Evolutionary conservation across 78 protist genomes (phyloP).

Genomic region (Dictyostelium brefeldianum): DNA sequence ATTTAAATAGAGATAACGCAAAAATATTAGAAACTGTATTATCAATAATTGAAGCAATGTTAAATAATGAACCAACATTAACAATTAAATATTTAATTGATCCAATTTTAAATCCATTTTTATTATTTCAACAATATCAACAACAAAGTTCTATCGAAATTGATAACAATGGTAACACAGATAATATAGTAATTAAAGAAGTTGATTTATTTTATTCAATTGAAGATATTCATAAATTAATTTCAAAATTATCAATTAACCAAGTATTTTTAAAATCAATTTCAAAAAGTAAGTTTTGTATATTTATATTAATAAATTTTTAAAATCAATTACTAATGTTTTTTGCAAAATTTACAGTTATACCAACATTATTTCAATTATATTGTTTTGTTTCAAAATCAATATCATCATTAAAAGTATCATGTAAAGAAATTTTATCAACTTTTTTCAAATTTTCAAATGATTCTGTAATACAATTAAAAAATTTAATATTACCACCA

Average conservation of each 20-base stretch:
- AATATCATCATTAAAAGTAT: constrained; percentile 55
- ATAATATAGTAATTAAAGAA: constrained; percentile 41
- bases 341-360: background rate
- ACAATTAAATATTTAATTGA: background rate
- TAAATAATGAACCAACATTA: constrained; percentile 7
- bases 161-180: background rate
- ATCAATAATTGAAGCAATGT: constrained; percentile 32
- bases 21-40: constrained; percentile 9
- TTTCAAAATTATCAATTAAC: constrained; percentile 43
- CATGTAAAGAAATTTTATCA: constrained; percentile 71
- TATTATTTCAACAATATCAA: background rate
- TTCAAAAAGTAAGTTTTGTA: constrained; percentile 14
- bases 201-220: constrained; percentile 56
- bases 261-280: constrained; percentile 34
- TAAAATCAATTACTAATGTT: background rate
- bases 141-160: background rate
- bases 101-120: constrained; percentile 43
- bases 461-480: constrained; percentile 31
- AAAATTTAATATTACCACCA: constrained; percentile 45
- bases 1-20: background rate
- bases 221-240: constrained; percentile 67
- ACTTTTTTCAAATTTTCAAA: constrained; percentile 68
- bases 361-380: constrained; percentile 58
- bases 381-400: constrained; percentile 76
- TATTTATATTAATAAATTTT: background rate